Percentiles rank a stretch among this genome's conserved stretches.
These are phyloP conservation scores for Albugo candida DNA, from an alignment of 352 stramenopile species.

Conservation along the genomic window DNA sequence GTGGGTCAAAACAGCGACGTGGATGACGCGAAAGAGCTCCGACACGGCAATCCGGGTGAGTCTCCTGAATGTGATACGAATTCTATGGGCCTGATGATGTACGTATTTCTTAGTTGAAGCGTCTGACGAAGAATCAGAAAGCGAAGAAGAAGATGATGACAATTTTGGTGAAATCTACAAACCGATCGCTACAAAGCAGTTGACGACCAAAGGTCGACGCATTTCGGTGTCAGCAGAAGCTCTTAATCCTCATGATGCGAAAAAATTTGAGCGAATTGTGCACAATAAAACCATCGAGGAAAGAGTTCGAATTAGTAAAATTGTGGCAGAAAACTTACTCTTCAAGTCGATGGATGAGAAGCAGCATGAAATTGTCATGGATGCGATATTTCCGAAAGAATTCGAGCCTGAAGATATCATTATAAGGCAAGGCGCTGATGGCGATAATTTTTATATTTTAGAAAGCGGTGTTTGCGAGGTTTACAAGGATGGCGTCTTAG, in stretches of 20 bases:
- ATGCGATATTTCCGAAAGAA: slow-evolving; percentile 75
- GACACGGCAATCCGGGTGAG: slow-evolving; percentile 13
- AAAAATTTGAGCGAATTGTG: slow-evolving; percentile 63
- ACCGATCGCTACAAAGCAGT: slow-evolving; percentile 17
- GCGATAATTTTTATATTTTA: slow-evolving; percentile 92
- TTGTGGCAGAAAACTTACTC: slow-evolving; percentile 78
- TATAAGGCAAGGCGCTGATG: slow-evolving; percentile 81
- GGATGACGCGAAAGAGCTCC: slow-evolving; percentile 15
- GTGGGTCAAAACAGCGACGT: slow-evolving; percentile 14
- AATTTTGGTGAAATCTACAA: slow-evolving; percentile 67
- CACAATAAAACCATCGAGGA: slow-evolving; percentile 74
- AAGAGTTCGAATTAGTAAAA: slow-evolving; percentile 45
- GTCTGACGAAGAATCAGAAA: slow-evolving; percentile 67
- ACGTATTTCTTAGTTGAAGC: slow-evolving; percentile 15
- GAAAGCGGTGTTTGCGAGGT: slow-evolving; percentile 82
- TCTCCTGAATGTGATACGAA: not conserved
- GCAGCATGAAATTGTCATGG: slow-evolving; percentile 68
- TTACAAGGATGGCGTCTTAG: slow-evolving; percentile 75
- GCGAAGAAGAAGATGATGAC: slow-evolving; percentile 71
- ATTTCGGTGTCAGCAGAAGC: slow-evolving; percentile 79
- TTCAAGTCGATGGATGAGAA: slow-evolving; percentile 82
- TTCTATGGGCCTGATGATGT: not conserved
- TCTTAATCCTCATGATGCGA: slow-evolving; percentile 58
- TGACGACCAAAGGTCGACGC: slow-evolving; percentile 36
- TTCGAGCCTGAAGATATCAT: slow-evolving; percentile 62